phyloP scores from a whole-genome alignment of 2,329 filamentous ascomycete genomes.

The Colletotrichum nymphaeae region DNA sequence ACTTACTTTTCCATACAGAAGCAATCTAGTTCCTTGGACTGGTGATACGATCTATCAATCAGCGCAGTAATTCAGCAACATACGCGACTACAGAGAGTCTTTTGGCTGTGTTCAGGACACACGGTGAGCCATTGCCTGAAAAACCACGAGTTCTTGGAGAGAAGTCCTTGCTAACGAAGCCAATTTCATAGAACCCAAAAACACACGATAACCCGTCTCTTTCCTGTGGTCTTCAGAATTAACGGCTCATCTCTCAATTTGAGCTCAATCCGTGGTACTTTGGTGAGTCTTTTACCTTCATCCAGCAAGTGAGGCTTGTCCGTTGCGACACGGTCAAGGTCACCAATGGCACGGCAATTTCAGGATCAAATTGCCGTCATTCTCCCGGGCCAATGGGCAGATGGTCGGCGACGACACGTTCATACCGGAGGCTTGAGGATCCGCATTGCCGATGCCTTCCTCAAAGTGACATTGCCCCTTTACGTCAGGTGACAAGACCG shows the following conservation, averaged over 20 bases:
- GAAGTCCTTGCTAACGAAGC: neutral
- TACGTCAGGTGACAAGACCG: neutral
- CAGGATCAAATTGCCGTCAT: neutral
- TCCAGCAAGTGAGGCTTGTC: neutral
- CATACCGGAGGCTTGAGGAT: neutral
- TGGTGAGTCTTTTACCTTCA: neutral
- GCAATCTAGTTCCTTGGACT: neutral
- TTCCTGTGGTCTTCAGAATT: neutral
- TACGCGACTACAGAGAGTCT: neutral
- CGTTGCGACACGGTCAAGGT: neutral
- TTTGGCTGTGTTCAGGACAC: neutral
- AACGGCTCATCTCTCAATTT: neutral
- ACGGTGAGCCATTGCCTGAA: neutral
- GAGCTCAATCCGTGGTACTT: neutral
- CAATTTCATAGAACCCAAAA: neutral
- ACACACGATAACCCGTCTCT: neutral
- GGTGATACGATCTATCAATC: neutral
- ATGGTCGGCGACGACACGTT: neutral
- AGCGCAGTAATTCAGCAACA: neutral
- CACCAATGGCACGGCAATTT: neutral
- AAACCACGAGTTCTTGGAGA: neutral
- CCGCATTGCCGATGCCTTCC: neutral
- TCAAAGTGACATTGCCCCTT: neutral
- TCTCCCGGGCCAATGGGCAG: neutral
- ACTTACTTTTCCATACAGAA: conserved; percentile 4